These are phyloP conservation scores for Albugo candida DNA, from an alignment of 352 stramenopile genomes.

Conservation along the genomic window DNA sequence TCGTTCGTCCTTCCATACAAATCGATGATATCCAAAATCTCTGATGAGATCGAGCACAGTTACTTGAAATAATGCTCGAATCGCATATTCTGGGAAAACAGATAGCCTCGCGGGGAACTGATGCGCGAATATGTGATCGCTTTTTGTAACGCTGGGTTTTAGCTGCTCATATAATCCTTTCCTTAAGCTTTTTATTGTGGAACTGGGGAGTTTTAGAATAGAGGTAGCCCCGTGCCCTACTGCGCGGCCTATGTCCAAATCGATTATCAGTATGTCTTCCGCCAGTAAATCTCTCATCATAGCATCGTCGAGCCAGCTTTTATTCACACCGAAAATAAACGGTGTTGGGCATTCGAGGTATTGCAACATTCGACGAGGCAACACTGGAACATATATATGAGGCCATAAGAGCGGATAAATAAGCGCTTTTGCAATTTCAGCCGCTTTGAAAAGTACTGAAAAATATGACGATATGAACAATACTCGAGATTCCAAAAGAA, in stretches of 20 bases:
- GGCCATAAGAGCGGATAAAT: conserved; percentile 75
- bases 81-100: conserved; percentile 48
- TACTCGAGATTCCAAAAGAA: conserved; percentile 65
- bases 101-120: conserved; percentile 42
- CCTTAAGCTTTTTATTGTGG: conserved; percentile 22
- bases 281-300: conserved; percentile 32
- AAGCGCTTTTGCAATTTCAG: conserved; percentile 56
- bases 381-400: conserved; percentile 69
- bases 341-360: conserved; percentile 73
- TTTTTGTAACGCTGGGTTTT: conserved; percentile 47
- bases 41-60: conserved; percentile 51
- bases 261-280: conserved; percentile 52
- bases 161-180: conserved; percentile 41
- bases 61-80: conserved; percentile 44
- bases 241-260: conserved; percentile 33
- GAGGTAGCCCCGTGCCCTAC: background rate
- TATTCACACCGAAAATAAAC: conserved; percentile 70
- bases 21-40: conserved; percentile 70
- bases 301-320: conserved; percentile 31
- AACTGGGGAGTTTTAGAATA: conserved; percentile 24
- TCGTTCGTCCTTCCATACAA: conserved; percentile 74
- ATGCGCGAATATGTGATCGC: conserved; percentile 48
- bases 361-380: conserved; percentile 58
- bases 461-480: conserved; percentile 63
- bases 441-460: conserved; percentile 65